phyloP scores from a whole-genome alignment of 257 asterid genomes.

The Asclepias syriaca region DNA sequence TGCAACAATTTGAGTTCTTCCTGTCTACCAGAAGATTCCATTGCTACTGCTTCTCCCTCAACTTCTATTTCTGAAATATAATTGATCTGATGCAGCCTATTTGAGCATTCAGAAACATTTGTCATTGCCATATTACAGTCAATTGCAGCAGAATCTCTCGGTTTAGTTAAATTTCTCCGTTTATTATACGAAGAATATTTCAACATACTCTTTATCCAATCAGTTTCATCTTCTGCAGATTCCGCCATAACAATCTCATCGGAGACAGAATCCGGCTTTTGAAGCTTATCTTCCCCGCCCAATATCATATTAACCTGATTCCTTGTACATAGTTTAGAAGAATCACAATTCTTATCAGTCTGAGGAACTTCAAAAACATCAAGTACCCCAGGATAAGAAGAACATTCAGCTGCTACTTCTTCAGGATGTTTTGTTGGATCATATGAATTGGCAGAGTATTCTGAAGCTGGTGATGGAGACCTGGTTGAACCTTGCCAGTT shows the following conservation, averaged over 20 bases:
- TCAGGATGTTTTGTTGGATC: conserved; percentile 22
- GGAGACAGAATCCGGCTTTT: conserved; percentile 24
- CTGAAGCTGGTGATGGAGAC: conserved; percentile 44
- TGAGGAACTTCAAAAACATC: conserved; percentile 97
- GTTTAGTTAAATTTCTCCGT: conserved; percentile 35
- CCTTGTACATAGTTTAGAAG: conserved; percentile 26
- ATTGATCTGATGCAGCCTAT: conserved; percentile 25
- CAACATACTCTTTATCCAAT: conserved; percentile 57
- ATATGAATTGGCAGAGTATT: conserved; percentile 18
- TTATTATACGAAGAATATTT: conserved; percentile 26
- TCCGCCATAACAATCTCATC: conserved; percentile 29
- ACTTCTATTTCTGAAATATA: conserved; percentile 37
- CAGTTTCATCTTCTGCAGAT: conserved; percentile 39
- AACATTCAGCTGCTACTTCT: conserved; percentile 18
- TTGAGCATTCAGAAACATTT: conserved; percentile 27
- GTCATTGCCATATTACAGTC: conserved; percentile 36
- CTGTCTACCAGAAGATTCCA: conserved; percentile 27
- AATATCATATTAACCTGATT: conserved; percentile 20
- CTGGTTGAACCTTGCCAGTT: conserved; percentile 25
- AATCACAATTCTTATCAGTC: conserved; percentile 22
- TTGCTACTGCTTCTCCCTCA: conserved; percentile 22
- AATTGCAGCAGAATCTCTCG: conserved; percentile 37
- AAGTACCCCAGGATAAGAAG: conserved; percentile 43
- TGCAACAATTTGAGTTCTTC: conserved; percentile 58
- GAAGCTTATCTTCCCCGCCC: conserved; percentile 24